Evolutionary conservation across 164 flowering plant genomes (phyloP).

Genomic region (Vitis rotundifolia): DNA sequence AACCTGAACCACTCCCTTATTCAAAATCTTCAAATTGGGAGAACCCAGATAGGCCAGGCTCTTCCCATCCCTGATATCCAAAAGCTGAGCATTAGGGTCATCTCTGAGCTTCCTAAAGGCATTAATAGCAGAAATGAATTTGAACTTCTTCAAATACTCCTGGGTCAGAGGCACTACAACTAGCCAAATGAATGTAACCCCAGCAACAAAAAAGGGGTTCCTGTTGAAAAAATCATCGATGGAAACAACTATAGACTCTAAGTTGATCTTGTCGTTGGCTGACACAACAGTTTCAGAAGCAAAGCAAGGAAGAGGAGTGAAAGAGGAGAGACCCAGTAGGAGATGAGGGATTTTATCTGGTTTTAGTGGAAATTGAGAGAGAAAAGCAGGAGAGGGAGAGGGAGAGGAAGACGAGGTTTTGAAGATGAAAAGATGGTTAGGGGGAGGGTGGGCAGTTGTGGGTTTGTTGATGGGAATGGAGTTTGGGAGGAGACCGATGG

Average conservation of each 20-base stretch:
- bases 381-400: background rate
- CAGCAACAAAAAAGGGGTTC: conserved; percentile 82
- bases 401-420: conserved; percentile 3
- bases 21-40: conserved; percentile 68
- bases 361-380: conserved; percentile 8
- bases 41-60: conserved; percentile 49
- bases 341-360: conserved; percentile 18
- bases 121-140: conserved; percentile 60
- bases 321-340: conserved; percentile 20
- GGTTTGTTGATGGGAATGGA: conserved; percentile 13
- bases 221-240: conserved; percentile 76
- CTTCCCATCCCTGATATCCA: conserved; percentile 73
- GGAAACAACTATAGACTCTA: conserved; percentile 69
- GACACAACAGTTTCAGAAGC: conserved; percentile 46
- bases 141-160: conserved; percentile 64
- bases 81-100: conserved; percentile 57
- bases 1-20: conserved; percentile 52
- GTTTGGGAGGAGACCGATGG: conserved; percentile 1
- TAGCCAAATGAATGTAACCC: conserved; percentile 79
- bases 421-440: conserved; percentile 7
- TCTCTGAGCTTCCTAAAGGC: conserved; percentile 73
- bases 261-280: conserved; percentile 47
- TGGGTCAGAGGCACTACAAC: conserved; percentile 67
- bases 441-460: conserved; percentile 2
- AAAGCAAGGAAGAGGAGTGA: conserved; percentile 38